Evolutionary conservation across 2,329 filamentous ascomycete genomes (phyloP).

Genomic region (Verticillium nonalfalfae): DNA sequence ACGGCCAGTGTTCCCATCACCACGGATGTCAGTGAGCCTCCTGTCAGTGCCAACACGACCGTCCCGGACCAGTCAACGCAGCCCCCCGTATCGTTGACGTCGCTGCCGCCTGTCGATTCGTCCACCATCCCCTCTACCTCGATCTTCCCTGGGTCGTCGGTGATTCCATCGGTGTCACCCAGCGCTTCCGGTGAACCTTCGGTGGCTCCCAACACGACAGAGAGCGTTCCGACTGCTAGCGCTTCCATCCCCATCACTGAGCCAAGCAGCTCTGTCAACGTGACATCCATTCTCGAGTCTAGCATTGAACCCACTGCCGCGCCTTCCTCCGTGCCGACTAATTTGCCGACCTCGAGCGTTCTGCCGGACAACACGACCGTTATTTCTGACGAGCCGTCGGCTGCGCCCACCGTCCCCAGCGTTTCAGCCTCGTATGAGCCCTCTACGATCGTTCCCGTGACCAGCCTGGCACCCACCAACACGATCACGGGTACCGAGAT

Average conservation of each 20-base stretch:
- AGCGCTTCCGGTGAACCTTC: not conserved
- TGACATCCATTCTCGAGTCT: not conserved
- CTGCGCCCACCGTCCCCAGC: conserved; percentile 3
- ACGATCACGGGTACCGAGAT: conserved; percentile 35
- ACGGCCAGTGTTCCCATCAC: not conserved
- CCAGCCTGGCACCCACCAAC: conserved; percentile 34
- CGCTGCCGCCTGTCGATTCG: conserved; percentile 3
- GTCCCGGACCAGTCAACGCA: conserved; percentile 1
- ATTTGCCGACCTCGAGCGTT: not conserved
- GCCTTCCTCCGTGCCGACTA: not conserved
- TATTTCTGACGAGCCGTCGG: conserved; percentile 1
- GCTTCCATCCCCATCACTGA: conserved; percentile 1
- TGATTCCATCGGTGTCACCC: not conserved
- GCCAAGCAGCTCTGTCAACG: conserved; percentile 4
- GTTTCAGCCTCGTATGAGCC: conserved; percentile 1
- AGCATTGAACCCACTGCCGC: not conserved
- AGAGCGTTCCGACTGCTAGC: conserved; percentile 3
- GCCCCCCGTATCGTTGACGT: conserved; percentile 4
- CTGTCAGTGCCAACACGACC: conserved; percentile 5
- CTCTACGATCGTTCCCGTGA: conserved; percentile 18
- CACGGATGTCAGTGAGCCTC: conserved; percentile 1
- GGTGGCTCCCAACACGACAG: not conserved
- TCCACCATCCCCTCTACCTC: not conserved
- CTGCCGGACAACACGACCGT: conserved; percentile 1
- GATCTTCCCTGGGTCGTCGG: not conserved